Evolutionary conservation across 805 yeast genomes (phyloP).

Genomic region (Candida corydali): DNA sequence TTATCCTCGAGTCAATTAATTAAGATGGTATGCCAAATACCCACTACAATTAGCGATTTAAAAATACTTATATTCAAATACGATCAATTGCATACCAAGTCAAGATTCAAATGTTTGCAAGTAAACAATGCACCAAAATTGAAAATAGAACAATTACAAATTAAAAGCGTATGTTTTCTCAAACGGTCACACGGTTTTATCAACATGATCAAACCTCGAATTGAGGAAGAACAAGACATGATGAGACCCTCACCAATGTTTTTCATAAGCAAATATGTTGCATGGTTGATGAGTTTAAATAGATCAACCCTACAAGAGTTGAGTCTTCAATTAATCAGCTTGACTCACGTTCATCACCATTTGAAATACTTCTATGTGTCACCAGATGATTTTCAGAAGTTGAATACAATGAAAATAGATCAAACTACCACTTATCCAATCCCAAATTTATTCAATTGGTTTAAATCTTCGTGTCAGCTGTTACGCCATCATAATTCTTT

Average conservation of each 20-base stretch:
- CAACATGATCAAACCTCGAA: too few species aligned
- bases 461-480: not conserved
- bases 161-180: not conserved
- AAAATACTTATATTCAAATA: not conserved
- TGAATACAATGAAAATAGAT: slow-evolving; percentile 21
- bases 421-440: slow-evolving; percentile 10
- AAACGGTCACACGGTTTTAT: too few species aligned
- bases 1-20: not conserved
- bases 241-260: not conserved
- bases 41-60: slow-evolving; percentile 4
- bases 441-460: slow-evolving; percentile 1
- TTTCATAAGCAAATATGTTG: not conserved
- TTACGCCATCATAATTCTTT: not conserved
- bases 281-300: not conserved
- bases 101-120: too few species aligned
- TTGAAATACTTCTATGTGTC: not conserved
- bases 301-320: not conserved
- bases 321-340: slow-evolving; percentile 2
- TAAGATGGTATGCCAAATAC: not conserved
- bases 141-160: not conserved
- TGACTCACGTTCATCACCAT: slow-evolving; percentile 1
- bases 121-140: too few species aligned
- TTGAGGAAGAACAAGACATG: too few species aligned
- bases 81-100: not conserved
- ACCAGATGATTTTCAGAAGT: slow-evolving; percentile 10